Evolutionary conservation across 805 yeast species (phyloP), one percentile per base, ranked within the genome.

Genomic region (Lachancea quebecensis): DNA sequence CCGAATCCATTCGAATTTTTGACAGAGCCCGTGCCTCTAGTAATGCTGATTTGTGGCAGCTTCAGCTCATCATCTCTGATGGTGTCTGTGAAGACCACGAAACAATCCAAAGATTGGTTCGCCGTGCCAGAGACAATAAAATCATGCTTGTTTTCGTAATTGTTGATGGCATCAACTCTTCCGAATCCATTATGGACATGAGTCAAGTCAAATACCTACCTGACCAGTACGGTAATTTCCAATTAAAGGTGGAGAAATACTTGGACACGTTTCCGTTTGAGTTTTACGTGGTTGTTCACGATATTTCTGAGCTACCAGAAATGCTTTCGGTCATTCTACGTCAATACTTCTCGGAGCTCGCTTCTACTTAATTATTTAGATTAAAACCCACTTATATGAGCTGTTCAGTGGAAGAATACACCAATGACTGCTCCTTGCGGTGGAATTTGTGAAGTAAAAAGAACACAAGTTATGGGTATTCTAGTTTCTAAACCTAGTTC

Each of bases 71-170:
- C 48, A 74, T 93, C 29, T 88, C 96, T 1, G 99, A 93, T 69
- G 99, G 99, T 67, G 87, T 93, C 39, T 89, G 97, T 61, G 99
- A 93, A 65, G 95, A 90, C 63, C 99, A 93, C 63, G 89, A 75
- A 28, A 79, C 84, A 0, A 72, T 93, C 41, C 81, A 85, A 52
- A 74, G 91, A 51, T 73, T 93, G 54, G 97, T 91, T 3, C 81
- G 99, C 56, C 78, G 78, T 52, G 98, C 98, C 1, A 75, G 95
- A 55, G 98, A 93, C 56, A 86, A 87, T 54, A 83, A 82, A 58
- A 83, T 93, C 49, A 89, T 95, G 96, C 71, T 93, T 49, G 98
- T 93, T 34, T 93, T 93, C 69, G 95, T 93, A 18, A 78, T 93
- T 29, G 81, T 95, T 42, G 98, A 93, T 65, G 96, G 97, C 15